A percentile compares a stretch with the other conserved stretches of the same genome.
phyloP scores from a whole-genome alignment of 192 early-diverging fungal species.

The Linderina pennispora region DNA sequence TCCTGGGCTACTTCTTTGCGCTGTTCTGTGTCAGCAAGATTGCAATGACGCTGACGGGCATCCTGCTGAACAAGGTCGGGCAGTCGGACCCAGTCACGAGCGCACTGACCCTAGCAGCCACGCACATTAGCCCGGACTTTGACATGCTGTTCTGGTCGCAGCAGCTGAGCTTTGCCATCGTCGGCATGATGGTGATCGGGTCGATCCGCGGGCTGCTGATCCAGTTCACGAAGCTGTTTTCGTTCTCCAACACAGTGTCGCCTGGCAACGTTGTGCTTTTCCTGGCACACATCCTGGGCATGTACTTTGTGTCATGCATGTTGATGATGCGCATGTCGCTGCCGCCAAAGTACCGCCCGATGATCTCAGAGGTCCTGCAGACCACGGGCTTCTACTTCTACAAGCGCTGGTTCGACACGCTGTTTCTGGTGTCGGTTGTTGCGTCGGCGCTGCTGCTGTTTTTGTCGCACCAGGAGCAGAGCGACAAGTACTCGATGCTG shows the following conservation, averaged over 20 bases:
- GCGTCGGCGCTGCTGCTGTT: constrained; percentile 67
- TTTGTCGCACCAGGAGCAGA: constrained; percentile 57
- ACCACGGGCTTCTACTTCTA: constrained; percentile 87
- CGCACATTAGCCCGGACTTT: constrained; percentile 57
- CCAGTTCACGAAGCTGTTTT: constrained; percentile 76
- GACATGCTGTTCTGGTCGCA: constrained; percentile 83
- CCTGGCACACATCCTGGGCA: constrained; percentile 84
- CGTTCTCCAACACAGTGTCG: constrained; percentile 63
- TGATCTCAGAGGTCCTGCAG: constrained; percentile 74
- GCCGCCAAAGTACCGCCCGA: constrained; percentile 74
- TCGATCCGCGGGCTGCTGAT: constrained; percentile 85
- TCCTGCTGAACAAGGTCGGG: constrained; percentile 67
- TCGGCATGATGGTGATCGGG: constrained; percentile 83
- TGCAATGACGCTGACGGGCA: constrained; percentile 72
- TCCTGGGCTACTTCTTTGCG: constrained; percentile 81
- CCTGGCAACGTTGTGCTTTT: constrained; percentile 72
- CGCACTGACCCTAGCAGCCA: constrained; percentile 63
- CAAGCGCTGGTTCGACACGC: constrained; percentile 90
- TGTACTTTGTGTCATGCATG: constrained; percentile 88
- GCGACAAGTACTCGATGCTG: constrained; percentile 46
- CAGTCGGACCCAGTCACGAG: constrained; percentile 80
- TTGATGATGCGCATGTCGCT: constrained; percentile 89
- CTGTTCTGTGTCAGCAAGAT: constrained; percentile 89
- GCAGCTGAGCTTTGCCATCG: constrained; percentile 87
- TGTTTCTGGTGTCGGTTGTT: constrained; percentile 79